phyloP scores from a whole-genome alignment of 768 basidiomycete species.

The Phylloporus arenicola region DNA sequence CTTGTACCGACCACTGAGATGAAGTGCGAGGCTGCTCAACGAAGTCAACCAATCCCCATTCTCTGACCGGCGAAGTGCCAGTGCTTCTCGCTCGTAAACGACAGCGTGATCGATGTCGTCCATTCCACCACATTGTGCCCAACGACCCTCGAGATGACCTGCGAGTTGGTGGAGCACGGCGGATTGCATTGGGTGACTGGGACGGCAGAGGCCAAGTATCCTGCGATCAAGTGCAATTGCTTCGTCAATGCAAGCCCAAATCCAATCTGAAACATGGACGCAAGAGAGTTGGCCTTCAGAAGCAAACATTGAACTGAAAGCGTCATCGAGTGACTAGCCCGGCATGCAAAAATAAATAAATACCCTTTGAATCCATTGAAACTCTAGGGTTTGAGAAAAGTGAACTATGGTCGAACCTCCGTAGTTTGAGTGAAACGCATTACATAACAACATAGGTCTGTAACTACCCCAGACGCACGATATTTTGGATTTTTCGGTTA shows the following conservation, averaged over 20 bases:
- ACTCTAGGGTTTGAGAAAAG: too few species aligned
- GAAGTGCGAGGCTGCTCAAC: neutral
- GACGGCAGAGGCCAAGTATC: neutral
- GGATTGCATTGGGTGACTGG: neutral
- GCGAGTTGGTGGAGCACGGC: neutral
- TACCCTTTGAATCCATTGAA: too few species aligned
- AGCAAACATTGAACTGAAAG: neutral
- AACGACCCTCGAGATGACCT: neutral
- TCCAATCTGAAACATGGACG: neutral
- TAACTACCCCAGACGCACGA: neutral
- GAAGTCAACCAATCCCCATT: neutral
- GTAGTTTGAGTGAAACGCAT: too few species aligned
- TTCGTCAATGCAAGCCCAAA: neutral
- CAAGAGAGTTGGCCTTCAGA: neutral
- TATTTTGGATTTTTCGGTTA: slow-evolving; percentile 1
- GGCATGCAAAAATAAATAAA: too few species aligned
- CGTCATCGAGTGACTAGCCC: too few species aligned
- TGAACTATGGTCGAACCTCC: too few species aligned
- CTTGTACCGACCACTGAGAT: neutral
- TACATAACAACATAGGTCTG: neutral
- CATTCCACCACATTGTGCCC: neutral
- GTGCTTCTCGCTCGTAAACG: neutral
- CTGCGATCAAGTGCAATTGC: neutral
- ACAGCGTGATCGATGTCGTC: neutral
- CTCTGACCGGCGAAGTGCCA: neutral